A percentile compares a stretch with the other conserved stretches of the same genome.
phyloP scores from a whole-genome alignment of 805 yeast genomes.

The Kluyveromyces wickerhamii region DNA sequence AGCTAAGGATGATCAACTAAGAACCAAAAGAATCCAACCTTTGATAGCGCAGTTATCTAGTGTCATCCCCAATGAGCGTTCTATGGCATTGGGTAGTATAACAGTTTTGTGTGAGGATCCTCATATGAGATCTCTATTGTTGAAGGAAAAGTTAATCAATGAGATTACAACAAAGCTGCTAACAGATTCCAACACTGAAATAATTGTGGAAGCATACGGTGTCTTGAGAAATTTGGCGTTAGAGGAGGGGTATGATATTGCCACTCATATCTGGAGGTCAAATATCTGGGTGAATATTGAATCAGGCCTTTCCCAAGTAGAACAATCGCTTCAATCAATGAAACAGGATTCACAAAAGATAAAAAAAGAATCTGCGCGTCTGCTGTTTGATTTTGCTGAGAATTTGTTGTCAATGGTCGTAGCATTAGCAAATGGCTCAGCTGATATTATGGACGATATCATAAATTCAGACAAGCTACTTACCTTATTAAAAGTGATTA shows the following conservation, averaged over 20 bases:
- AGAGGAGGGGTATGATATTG: conserved; percentile 83
- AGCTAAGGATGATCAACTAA: conserved; percentile 39
- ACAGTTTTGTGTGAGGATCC: conserved; percentile 64
- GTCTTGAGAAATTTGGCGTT: conserved; percentile 69
- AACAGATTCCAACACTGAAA: conserved; percentile 62
- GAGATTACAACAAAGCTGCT: conserved; percentile 55
- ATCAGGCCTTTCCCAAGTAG: conserved; percentile 42
- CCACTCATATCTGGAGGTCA: conserved; percentile 67
- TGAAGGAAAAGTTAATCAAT: conserved; percentile 66
- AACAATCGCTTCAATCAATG: conserved; percentile 40
- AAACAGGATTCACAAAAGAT: conserved; percentile 18
- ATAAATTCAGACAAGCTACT: conserved; percentile 22
- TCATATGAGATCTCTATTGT: conserved; percentile 48
- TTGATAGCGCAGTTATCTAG: conserved; percentile 58
- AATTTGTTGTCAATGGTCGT: conserved; percentile 62
- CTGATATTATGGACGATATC: conserved; percentile 45
- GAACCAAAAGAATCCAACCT: conserved; percentile 56
- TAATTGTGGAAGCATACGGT: conserved; percentile 75
- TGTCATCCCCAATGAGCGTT: conserved; percentile 59
- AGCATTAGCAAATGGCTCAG: conserved; percentile 57
- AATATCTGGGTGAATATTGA: conserved; percentile 63
- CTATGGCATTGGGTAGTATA: conserved; percentile 70
- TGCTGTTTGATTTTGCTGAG: conserved; percentile 62
- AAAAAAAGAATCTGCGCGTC: conserved; percentile 35
- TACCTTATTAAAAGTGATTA: conserved; percentile 21